These are phyloP conservation scores for Spizellomyces sp. DNA, from an alignment of 192 early-diverging fungal species.

Conservation along the genomic window DNA sequence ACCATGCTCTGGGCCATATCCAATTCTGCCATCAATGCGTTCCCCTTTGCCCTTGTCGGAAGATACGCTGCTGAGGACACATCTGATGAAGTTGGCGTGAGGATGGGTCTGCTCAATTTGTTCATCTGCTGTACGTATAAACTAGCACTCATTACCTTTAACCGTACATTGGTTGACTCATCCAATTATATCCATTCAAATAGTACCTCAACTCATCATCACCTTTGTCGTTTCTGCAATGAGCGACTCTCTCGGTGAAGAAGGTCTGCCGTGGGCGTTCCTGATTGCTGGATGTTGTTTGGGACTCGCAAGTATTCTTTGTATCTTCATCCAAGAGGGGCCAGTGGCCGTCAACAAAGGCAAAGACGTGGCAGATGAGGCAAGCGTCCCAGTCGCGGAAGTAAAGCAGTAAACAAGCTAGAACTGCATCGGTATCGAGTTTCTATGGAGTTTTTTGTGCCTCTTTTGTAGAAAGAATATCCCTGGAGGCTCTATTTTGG, in stretches of 20 bases:
- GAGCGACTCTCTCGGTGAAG: neutral
- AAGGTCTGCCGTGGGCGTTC: constrained; percentile 6
- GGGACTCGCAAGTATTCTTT: constrained; percentile 5
- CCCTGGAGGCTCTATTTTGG: no score
- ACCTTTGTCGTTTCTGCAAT: constrained; percentile 10
- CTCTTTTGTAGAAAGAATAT: no score
- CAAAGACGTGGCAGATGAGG: no score
- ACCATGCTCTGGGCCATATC: constrained; percentile 6
- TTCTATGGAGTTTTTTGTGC: no score
- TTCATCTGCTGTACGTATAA: neutral
- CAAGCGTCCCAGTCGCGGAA: no score
- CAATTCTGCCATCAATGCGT: constrained; percentile 5
- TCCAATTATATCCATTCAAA: no score
- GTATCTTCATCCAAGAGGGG: neutral
- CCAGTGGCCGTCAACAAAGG: neutral
- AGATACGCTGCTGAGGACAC: constrained; percentile 12
- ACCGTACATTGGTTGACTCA: no score
- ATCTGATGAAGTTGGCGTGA: constrained; percentile 2
- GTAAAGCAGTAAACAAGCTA: no score
- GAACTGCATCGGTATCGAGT: no score
- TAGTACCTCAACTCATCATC: constrained; percentile 6
- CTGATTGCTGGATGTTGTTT: constrained; percentile 4
- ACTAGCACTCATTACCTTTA: no score
- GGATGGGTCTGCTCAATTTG: constrained; percentile 11
- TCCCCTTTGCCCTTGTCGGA: constrained; percentile 16